These are phyloP conservation scores for Graphiopsis chlorocephala DNA, from an alignment of 2,329 filamentous ascomycete genomes.

Conservation along the genomic window DNA sequence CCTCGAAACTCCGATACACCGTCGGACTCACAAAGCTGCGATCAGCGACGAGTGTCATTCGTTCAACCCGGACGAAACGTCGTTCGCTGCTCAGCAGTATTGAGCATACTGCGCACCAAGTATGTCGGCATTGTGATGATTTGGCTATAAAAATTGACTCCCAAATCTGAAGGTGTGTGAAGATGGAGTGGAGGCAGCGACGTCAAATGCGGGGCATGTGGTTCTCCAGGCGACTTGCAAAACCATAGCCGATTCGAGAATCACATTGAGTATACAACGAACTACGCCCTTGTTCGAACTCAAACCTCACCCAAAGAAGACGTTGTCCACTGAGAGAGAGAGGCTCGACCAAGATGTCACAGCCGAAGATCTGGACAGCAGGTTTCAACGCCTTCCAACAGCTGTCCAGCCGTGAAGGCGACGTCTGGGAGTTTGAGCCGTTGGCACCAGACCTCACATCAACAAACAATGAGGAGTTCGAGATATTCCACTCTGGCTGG, in stretches of 20 bases:
- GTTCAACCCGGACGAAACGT: background rate
- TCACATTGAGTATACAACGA: background rate
- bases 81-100: background rate
- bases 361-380: conserved; percentile 18
- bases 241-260: background rate
- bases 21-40: background rate
- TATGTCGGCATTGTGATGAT: background rate
- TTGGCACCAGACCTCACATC: background rate
- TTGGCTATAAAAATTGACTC: background rate
- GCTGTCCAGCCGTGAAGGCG: conserved; percentile 19
- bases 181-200: background rate
- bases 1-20: background rate
- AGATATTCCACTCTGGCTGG: conserved; percentile 34
- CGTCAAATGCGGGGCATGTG: background rate
- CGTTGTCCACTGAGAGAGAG: background rate
- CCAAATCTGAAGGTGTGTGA: background rate
- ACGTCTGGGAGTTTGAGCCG: conserved; percentile 21
- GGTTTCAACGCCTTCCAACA: conserved; percentile 34
- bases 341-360: background rate
- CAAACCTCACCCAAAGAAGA: background rate
- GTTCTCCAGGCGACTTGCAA: background rate
- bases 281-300: background rate
- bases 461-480: background rate
- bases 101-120: background rate
- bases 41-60: background rate